Evolutionary conservation across 108 stramenopile species (phyloP), one percentile per base, ranked within the genome.

Genomic region (Discostella pseudostelligera): DNA sequence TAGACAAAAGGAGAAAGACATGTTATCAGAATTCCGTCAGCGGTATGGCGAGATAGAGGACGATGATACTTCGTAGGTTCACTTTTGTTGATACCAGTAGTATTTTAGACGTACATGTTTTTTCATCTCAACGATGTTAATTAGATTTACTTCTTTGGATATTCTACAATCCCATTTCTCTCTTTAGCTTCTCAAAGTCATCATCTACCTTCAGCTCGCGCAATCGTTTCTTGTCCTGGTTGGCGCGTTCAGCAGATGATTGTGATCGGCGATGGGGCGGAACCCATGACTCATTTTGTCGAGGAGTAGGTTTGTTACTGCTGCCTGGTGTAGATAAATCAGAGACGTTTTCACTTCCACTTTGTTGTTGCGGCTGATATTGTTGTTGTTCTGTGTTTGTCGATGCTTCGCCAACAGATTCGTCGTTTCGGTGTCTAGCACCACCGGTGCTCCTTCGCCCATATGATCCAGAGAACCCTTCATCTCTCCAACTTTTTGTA

Each of bases 201-300:
- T 94, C 93, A 51, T 94, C 93, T 3, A 94, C 89, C 50, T 88
- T 83, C 51, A 90, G 57, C 47, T 94, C 86, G 58, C 89, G 76
- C 21, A 90, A 61, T 60, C 88, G 53, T 61, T 78, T 67, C 60
- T 83, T 89, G 35, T 87, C 88, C 54, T 83, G 68, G 21, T 57
- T 71, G 14, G 69, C 73, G 14, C 59, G 56, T 44, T 79, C 74
- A 50, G 73, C 68, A 4, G 76, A 58, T 35, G 83, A 88, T 45
- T 76, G 44, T 22, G 76, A 68, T 49, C 89, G 83, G 45, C 93
- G 84, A 71, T 94, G 93, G 0, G 93, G 93, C 26, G 93, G 86
- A 14, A 82, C 72, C 70, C 74, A 74, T 25, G 62, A 44, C 39
- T 76, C 72, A 26, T 36, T 24, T 22, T 24, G 42, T 35, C n/a